Base-by-base conservation (phyloP, 108 stramenopile species). In the Nitzschia sp. region DNA sequence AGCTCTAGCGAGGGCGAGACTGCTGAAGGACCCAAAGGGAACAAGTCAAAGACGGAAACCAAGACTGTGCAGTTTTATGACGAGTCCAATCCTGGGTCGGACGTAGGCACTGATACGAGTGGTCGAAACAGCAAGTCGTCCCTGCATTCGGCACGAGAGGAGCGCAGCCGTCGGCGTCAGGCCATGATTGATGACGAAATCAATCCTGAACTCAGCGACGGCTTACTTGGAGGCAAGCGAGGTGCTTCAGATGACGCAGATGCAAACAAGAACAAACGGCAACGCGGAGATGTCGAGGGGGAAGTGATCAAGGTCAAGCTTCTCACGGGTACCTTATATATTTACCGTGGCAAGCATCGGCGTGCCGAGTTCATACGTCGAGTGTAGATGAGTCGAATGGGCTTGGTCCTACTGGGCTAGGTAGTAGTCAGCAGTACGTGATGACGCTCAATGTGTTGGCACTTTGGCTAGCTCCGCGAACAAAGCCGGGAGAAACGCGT, bases 311-410 rank as follows among this genome's bases (percentile, higher is more conserved):
- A 77, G 47, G 82, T 87, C 33, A 76, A 81, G 36, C 74, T 85
- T 46, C 56, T 81, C 46, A 88, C 87, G n/a, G 87, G 87, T 5
- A 83, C 84, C 9, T 80, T 88, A 38, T 81, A 79, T 70, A 62
- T 88, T 27, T 79, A 81, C 63, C 70, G 75, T 25, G 87, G 87
- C 26, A 60, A 49, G 29, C 65, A 80, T 23, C 80, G 80, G 24
- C 67, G 84, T 28, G 87, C 68, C 4, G 84, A 78, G 30, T 88
- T 88, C 68, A 66, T 83, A 25, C 79, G 87, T 36, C 66, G 81
- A 11, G 76, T 82, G 23, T 84, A 72, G 61, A 35, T 33, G 29
- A 21, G 51, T 31, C 17, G 49, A 19, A 51, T 9, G 6, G 38
- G 38, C 6, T 6, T 42, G 38, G 13, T 9, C 9, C 6, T 13